Percentiles rank a stretch among this genome's conserved stretches.
Evolutionary conservation across 2,329 filamentous ascomycete species (phyloP).

Genomic region (Ascosphaera aggregata): DNA sequence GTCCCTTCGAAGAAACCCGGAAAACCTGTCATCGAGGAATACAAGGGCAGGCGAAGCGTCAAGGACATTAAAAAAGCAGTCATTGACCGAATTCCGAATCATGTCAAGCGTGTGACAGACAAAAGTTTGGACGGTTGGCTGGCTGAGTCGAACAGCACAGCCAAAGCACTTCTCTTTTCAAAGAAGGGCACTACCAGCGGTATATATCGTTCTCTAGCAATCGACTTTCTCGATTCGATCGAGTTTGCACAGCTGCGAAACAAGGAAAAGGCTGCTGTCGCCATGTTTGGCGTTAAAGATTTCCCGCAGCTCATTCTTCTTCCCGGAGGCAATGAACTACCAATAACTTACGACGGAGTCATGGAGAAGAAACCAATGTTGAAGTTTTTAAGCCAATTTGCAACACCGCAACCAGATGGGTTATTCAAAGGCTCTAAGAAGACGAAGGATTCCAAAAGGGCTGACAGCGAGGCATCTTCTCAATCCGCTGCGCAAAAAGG

Average conservation of each 20-base stretch:
- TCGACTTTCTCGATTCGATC: constrained; percentile 70
- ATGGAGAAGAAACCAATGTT: constrained; percentile 66
- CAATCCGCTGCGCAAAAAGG: constrained; percentile 25
- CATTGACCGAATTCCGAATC: constrained; percentile 71
- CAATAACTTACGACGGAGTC: constrained; percentile 55
- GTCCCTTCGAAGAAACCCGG: constrained; percentile 60
- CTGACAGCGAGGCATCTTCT: constrained; percentile 27
- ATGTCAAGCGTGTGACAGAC: constrained; percentile 61
- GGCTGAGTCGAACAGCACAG: constrained; percentile 36
- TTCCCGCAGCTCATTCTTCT: constrained; percentile 68
- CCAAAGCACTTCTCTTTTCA: constrained; percentile 80
- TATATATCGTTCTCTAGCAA: constrained; percentile 59
- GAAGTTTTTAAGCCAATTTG: constrained; percentile 59
- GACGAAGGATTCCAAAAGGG: constrained; percentile 10
- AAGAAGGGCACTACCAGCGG: constrained; percentile 78
- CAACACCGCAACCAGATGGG: constrained; percentile 58
- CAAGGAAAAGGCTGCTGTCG: constrained; percentile 50
- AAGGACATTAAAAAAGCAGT: constrained; percentile 74
- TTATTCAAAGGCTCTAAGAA: constrained; percentile 18
- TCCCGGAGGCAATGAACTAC: constrained; percentile 43
- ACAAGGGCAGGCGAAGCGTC: constrained; percentile 62
- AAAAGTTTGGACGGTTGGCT: constrained; percentile 59
- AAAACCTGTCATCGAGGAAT: constrained; percentile 70
- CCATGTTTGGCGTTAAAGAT: constrained; percentile 50
- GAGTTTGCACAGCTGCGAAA: constrained; percentile 60